A percentile compares a stretch with the other conserved stretches of the same genome.
These are phyloP conservation scores for Ceratobasidium sp. DNA, from an alignment of 1,284 basidiomycete species.

Conservation along the genomic window DNA sequence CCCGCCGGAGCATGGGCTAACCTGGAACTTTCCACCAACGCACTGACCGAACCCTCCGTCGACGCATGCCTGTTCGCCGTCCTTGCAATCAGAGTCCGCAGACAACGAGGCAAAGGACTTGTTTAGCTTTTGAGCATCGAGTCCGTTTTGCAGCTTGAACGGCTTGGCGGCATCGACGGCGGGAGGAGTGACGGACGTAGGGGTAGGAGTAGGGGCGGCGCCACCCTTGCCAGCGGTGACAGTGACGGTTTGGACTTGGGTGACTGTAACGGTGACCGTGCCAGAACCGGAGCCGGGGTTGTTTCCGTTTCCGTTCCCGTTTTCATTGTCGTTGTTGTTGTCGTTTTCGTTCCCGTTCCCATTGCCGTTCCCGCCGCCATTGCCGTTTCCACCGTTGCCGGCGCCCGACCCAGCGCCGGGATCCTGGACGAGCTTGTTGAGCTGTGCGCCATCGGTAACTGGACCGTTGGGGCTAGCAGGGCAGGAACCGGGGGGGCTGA, in stretches of 20 bases:
- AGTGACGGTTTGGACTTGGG: slow-evolving; percentile 29
- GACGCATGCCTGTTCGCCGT: slow-evolving; percentile 64
- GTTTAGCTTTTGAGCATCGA: slow-evolving; percentile 47
- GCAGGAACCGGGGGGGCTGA: slow-evolving; percentile 67
- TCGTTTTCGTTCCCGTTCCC: slow-evolving; percentile 6
- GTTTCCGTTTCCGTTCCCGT: no score
- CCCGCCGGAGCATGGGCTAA: slow-evolving; percentile 60
- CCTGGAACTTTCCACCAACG: slow-evolving; percentile 60
- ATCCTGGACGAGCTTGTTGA: slow-evolving; percentile 62
- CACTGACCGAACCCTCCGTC: slow-evolving; percentile 60
- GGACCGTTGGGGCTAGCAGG: slow-evolving; percentile 62
- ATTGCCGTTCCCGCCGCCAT: slow-evolving; percentile 19
- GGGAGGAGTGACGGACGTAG: background rate
- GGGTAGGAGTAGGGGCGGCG: slow-evolving; percentile 3
- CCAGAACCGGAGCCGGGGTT: background rate
- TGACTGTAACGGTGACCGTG: slow-evolving; percentile 15
- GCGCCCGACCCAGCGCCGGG: slow-evolving; percentile 56
- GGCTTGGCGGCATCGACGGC: slow-evolving; percentile 17
- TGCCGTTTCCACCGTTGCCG: slow-evolving; percentile 13
- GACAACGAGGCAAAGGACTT: slow-evolving; percentile 46
- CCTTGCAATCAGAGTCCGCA: slow-evolving; percentile 51
- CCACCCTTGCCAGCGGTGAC: slow-evolving; percentile 13
- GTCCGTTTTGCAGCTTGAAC: slow-evolving; percentile 46
- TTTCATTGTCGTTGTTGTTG: no score
- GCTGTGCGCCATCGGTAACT: slow-evolving; percentile 67